Evolutionary conservation across 495 filamentous ascomycete genomes (phyloP).

Genomic region (Penicillium manginii): DNA sequence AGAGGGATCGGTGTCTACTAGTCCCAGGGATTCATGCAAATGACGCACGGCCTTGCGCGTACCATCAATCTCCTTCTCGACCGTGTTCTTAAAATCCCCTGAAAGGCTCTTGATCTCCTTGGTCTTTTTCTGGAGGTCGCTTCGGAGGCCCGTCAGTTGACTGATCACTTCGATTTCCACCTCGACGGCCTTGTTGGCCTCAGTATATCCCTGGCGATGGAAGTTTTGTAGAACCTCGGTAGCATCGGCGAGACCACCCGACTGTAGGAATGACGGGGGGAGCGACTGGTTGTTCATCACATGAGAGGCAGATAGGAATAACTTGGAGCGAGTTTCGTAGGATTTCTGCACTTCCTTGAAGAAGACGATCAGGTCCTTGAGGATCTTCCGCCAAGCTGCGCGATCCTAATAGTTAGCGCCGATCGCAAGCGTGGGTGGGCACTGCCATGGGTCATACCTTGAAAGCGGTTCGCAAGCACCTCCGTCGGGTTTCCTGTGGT

Average conservation of each 20-base stretch:
- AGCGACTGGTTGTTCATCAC: constrained; percentile 77
- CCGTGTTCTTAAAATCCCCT: constrained; percentile 88
- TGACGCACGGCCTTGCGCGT: constrained; percentile 70
- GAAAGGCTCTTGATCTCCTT: constrained; percentile 95
- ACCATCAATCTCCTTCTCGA: constrained; percentile 59
- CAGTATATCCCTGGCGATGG: constrained; percentile 77
- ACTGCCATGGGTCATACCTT: constrained; percentile 60
- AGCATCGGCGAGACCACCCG: constrained; percentile 85
- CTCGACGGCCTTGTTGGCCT: constrained; percentile 86
- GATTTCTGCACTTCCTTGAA: constrained; percentile 91
- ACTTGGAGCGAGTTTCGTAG: constrained; percentile 85
- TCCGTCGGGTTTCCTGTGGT: constrained; percentile 88
- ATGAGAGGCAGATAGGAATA: constrained; percentile 79
- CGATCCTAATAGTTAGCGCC: constrained; percentile 17
- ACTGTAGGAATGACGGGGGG: constrained; percentile 71
- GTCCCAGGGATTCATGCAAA: constrained; percentile 77
- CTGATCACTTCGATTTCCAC: constrained; percentile 90
- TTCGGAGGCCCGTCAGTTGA: constrained; percentile 80
- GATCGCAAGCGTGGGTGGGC: constrained; percentile 9
- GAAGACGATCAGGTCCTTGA: constrained; percentile 94
- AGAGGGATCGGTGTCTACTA: constrained; percentile 75
- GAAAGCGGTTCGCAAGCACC: constrained; percentile 84
- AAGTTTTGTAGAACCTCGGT: constrained; percentile 78
- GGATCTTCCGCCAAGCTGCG: constrained; percentile 88
- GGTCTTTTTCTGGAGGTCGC: constrained; percentile 90